Base-by-base conservation (phyloP, 78 protist genomes). In the Tieghemostelium lacteum region DNA sequence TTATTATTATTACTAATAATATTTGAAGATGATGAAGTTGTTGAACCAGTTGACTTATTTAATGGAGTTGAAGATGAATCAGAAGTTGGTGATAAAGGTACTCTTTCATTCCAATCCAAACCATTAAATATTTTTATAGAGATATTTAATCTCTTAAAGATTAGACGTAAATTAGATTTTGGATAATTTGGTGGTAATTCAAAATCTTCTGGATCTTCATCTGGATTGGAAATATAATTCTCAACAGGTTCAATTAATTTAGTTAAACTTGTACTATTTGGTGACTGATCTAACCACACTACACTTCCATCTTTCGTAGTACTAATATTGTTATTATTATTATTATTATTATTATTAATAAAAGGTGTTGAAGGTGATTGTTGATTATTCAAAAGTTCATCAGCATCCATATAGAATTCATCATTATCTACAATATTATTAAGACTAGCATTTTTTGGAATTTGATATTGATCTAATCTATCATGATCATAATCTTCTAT, bases 401-500 rank as follows among this genome's bases (percentile, higher is more conserved):
- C 86, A 20, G 36, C 34, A 31, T 71, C 77, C 29, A 36, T 71
- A 52, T 50, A 71, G 33, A 71, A 71, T 36, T 71, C 77, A 36
- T 64, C 71, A 19, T 36, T 20, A 55, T 37, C 71, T 36, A 10
- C 22, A n/a, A 29, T 29, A 64, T 49, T 55, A 19, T 7, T 55
- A 36, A 17, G 34, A 31, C 36, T 69, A n/a, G n/a, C n/a, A n/a
- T n/a, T n/a, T n/a, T n/a, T 42, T 33, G 50, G 29, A 3, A 24
- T 19, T 57, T 50, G 78, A 20, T 45, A 65, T 0, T 52, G 10
- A 19, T 78, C 77, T 54, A 55, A 22, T 58, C 69, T 66, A 20
- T 69, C 80, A 40, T 83, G 91, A 42, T 83, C 91, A 83, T 83
- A 83, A n/a, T 83, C 91, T 60, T 83, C 91, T 31, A 83, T 83